A percentile compares a stretch with the other conserved stretches of the same genome.
Conservation (phyloP, 768 basidiomycete genomes). For the Dentipellis fragilis region DNA sequence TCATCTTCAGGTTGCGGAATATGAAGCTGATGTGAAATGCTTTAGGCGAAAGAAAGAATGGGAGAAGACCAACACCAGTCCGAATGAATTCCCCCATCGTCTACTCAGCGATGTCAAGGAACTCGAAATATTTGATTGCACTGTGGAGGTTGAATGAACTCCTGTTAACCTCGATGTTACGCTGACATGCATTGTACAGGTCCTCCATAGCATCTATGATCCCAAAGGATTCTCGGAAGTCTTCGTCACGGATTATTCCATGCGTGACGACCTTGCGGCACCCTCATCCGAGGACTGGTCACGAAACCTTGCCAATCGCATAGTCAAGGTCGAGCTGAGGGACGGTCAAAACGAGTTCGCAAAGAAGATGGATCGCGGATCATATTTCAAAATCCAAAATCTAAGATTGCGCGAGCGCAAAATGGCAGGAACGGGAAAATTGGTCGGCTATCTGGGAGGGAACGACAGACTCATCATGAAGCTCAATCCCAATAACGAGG, state of each 20-base stretch:
- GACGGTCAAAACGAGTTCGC: slow-evolving; percentile 12
- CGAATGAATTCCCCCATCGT: slow-evolving; percentile 11
- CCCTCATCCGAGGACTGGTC: slow-evolving; percentile 2
- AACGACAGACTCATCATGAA: slow-evolving; percentile 13
- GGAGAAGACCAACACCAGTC: slow-evolving; percentile 10
- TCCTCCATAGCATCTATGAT: slow-evolving; percentile 9
- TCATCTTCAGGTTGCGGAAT: too few species aligned
- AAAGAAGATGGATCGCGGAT: slow-evolving; percentile 3
- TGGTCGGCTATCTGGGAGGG: slow-evolving; percentile 9
- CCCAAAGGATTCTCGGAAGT: slow-evolving; percentile 1
- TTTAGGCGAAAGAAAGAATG: slow-evolving; percentile 13
- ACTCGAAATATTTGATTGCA: slow-evolving; percentile 9
- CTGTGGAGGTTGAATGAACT: slow-evolving; percentile 8
- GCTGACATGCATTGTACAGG: neutral
- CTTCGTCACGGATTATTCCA: slow-evolving; percentile 12
- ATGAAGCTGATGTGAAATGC: too few species aligned
- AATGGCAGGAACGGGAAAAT: neutral
- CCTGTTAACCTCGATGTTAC: neutral
- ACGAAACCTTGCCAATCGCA: neutral
- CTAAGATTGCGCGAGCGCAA: slow-evolving; percentile 5
- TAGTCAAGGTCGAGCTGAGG: slow-evolving; percentile 8
- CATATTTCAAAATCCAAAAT: slow-evolving; percentile 10
- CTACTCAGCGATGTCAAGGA: slow-evolving; percentile 6
- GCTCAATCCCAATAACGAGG: slow-evolving; percentile 2
- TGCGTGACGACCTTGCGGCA: slow-evolving; percentile 7